Conservation (phyloP, 768 basidiomycete genomes). For the Cystofilobasidium bisporidii region DNA sequence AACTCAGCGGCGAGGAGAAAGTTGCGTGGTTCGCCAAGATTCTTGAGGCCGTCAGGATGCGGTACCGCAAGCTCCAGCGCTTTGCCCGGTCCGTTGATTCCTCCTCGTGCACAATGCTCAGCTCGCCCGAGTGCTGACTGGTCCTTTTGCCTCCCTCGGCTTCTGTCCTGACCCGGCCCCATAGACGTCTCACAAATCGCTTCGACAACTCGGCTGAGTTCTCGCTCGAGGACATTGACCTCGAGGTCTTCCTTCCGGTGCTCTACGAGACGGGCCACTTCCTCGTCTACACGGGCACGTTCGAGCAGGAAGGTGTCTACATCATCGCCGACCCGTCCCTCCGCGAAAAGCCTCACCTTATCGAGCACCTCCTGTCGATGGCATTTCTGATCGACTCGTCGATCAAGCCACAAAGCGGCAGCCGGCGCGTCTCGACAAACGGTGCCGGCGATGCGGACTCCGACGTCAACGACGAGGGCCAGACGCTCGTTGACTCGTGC, state of each 20-base stretch:
- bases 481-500: constrained; percentile 34
- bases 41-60: constrained; percentile 77
- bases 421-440: not conserved
- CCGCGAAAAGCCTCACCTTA: constrained; percentile 62
- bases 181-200: constrained; percentile 53
- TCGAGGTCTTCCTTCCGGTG: constrained; percentile 64
- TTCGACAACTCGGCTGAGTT: constrained; percentile 94
- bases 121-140: not conserved
- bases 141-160: no score
- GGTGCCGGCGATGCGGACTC: constrained; percentile 37
- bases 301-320: constrained; percentile 85
- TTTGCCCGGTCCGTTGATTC: constrained; percentile 67
- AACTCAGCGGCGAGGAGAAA: constrained; percentile 71
- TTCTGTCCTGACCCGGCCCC: no score
- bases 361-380: constrained; percentile 69
- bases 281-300: constrained; percentile 77
- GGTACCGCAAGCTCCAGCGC: constrained; percentile 87
- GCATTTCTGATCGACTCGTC: constrained; percentile 53
- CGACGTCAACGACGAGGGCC: constrained; percentile 32
- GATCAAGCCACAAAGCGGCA: not conserved
- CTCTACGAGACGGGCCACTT: constrained; percentile 80
- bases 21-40: constrained; percentile 86
- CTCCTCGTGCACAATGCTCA: not conserved
- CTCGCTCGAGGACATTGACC: constrained; percentile 58
- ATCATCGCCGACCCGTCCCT: constrained; percentile 72